phyloP scores from a whole-genome alignment of 495 filamentous ascomycete genomes.

The Penicillium cataractarum region DNA sequence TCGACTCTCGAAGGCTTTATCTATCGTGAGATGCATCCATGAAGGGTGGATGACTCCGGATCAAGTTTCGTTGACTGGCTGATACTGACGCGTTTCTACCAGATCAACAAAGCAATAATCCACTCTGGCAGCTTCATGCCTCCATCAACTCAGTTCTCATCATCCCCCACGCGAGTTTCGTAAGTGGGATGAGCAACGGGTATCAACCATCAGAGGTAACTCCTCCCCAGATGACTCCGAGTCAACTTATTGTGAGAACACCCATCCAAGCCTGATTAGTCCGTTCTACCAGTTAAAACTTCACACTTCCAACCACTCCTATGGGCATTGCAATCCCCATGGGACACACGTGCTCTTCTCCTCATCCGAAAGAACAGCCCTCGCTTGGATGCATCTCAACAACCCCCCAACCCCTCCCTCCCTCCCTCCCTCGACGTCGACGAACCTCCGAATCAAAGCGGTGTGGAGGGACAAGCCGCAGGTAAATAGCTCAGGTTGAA shows the following conservation, averaged over 20 bases:
- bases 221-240: not conserved
- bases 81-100: not conserved
- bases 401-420: too few relatives aligned
- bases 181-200: not conserved
- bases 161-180: not conserved
- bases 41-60: not conserved
- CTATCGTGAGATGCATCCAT: not conserved
- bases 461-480: too few relatives aligned
- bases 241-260: not conserved
- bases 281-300: not conserved
- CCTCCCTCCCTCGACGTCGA: too few relatives aligned
- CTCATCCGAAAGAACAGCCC: not conserved
- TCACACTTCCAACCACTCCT: not conserved
- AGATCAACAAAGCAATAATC: not conserved
- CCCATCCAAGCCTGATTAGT: not conserved
- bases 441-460: too few relatives aligned
- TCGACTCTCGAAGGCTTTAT: not conserved
- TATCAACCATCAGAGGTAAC: not conserved
- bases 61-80: not conserved
- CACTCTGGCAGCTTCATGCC: not conserved
- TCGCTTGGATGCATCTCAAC: not conserved
- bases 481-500: not conserved
- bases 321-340: not conserved
- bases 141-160: not conserved
- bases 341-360: not conserved